phyloP scores from a whole-genome alignment of 768 basidiomycete species.

The Tulasnella sp. region DNA sequence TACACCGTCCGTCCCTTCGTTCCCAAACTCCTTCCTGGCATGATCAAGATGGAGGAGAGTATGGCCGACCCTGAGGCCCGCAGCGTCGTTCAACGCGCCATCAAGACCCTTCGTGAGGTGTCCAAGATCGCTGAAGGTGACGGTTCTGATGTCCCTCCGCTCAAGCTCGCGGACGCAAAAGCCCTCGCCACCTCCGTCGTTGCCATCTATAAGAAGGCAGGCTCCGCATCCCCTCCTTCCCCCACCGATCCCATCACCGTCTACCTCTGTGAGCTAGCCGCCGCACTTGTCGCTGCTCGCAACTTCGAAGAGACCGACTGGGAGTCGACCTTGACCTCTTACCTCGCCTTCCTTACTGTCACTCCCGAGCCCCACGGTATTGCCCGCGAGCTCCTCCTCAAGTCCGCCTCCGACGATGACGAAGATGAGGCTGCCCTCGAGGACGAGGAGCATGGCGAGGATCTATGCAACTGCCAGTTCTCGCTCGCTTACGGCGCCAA shows the following conservation, averaged over 20 bases:
- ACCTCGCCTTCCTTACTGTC: slow-evolving; percentile 53
- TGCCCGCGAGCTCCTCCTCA: slow-evolving; percentile 78
- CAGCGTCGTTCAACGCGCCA: slow-evolving; percentile 79
- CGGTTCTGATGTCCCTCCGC: slow-evolving; percentile 81
- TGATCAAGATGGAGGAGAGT: slow-evolving; percentile 88
- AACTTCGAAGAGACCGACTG: slow-evolving; percentile 86
- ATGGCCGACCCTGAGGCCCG: slow-evolving; percentile 99
- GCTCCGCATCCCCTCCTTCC: slow-evolving; percentile 44
- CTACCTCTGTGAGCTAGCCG: slow-evolving; percentile 70
- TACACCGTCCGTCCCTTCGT: slow-evolving; percentile 94
- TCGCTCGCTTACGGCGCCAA: slow-evolving; percentile 98
- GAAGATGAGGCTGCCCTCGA: slow-evolving; percentile 59
- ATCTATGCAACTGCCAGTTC: slow-evolving; percentile 98
- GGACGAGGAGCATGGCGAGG: slow-evolving; percentile 97
- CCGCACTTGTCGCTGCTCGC: slow-evolving; percentile 79
- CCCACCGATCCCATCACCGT: slow-evolving; percentile 42
- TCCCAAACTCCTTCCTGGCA: slow-evolving; percentile 86
- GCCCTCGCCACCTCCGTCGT: slow-evolving; percentile 55
- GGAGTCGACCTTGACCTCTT: slow-evolving; percentile 63
- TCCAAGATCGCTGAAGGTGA: slow-evolving; percentile 82
- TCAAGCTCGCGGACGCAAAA: slow-evolving; percentile 63
- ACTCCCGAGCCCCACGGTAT: slow-evolving; percentile 55
- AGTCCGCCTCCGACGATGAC: slow-evolving; percentile 67
- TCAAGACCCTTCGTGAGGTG: slow-evolving; percentile 89
- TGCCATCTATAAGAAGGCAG: slow-evolving; percentile 77